These are phyloP conservation scores for Grosmannia penicillata DNA, from an alignment of 2,329 filamentous ascomycete species.

Conservation along the genomic window DNA sequence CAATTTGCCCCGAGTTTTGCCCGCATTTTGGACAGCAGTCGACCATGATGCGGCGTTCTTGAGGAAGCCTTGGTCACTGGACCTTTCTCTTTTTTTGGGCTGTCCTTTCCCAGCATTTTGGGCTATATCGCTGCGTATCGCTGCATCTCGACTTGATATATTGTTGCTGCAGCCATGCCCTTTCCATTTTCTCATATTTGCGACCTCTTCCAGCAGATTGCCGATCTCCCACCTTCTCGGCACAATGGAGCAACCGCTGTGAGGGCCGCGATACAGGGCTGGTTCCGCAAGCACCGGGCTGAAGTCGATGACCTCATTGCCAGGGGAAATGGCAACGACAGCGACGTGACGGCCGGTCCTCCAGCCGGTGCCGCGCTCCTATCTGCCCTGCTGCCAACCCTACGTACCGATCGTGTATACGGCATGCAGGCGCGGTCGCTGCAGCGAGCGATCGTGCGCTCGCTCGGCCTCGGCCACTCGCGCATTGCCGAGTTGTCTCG, in stretches of 20 bases:
- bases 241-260: slow-evolving; percentile 9
- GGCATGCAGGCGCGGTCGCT: slow-evolving; percentile 47
- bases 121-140: too few relatives aligned
- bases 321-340: not conserved
- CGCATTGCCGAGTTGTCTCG: slow-evolving; percentile 45
- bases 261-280: slow-evolving; percentile 32
- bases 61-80: too few relatives aligned
- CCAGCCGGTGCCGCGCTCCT: slow-evolving; percentile 40
- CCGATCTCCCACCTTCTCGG: slow-evolving; percentile 24
- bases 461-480: slow-evolving; percentile 48
- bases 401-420: slow-evolving; percentile 65
- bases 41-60: too few relatives aligned
- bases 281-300: slow-evolving; percentile 53
- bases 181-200: slow-evolving; percentile 58
- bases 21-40: not conserved
- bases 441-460: slow-evolving; percentile 50
- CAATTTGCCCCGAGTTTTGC: not conserved
- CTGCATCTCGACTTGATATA: too few relatives aligned
- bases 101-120: not conserved
- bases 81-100: not conserved
- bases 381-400: slow-evolving; percentile 63
- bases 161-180: slow-evolving; percentile 31
- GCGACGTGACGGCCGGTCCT: too few relatives aligned
- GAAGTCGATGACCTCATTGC: slow-evolving; percentile 1
- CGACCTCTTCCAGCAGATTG: slow-evolving; percentile 55